Base-by-base conservation (phyloP, 2,329 filamentous ascomycete species). In the Gliomastix tumulicola region DNA sequence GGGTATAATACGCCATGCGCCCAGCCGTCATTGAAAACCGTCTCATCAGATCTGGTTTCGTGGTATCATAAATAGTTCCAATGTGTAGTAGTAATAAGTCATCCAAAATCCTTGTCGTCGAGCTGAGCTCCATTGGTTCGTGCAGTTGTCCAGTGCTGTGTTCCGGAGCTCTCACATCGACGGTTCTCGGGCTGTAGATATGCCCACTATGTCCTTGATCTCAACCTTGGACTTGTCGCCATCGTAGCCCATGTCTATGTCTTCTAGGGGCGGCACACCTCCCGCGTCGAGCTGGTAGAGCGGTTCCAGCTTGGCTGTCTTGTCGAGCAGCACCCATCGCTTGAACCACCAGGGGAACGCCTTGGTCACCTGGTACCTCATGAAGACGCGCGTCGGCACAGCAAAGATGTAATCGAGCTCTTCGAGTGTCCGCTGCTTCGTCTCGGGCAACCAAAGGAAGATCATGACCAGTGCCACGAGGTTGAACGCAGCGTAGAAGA, bases 351-450 rank as follows among this genome's bases (percentile, higher is more conserved):
- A 83, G 0, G 79, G 79, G 18, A 80, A 51, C 2, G 65, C 68
- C 43, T 72, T 68, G 42, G 59, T 68, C 10, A 71, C 43, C 49
- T 82, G 76, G 44, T 82, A 82, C 38, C 56, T 60, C 51, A 72
- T 68, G 47, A 76, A 77, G 35, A 63, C 67, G 17, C 67, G 57
- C 7, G 73, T 79, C 3, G 76, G 75, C 4, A 82, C 75, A 5
- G 71, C 74, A 49, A 75, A 76, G 35, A 77, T 68, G 40, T 73
- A 72, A 46, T 84, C 79, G 23, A 84, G 57, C 53, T 71, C 68
- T 44, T 71, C 68, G 11, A 72, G 55, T 3, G 65, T 69, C 17
- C 65, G 59, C 47, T 70, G 72, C 55, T 79, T 79, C 11, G 76
- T 80, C 51, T 79, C 76, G 1, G 73, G 72, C 4, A 78, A 58